Percentiles rank a stretch among this genome's conserved stretches.
Evolutionary conservation across 1,139 yeast genomes (phyloP).

Genomic region (Yamadazyma sp.): DNA sequence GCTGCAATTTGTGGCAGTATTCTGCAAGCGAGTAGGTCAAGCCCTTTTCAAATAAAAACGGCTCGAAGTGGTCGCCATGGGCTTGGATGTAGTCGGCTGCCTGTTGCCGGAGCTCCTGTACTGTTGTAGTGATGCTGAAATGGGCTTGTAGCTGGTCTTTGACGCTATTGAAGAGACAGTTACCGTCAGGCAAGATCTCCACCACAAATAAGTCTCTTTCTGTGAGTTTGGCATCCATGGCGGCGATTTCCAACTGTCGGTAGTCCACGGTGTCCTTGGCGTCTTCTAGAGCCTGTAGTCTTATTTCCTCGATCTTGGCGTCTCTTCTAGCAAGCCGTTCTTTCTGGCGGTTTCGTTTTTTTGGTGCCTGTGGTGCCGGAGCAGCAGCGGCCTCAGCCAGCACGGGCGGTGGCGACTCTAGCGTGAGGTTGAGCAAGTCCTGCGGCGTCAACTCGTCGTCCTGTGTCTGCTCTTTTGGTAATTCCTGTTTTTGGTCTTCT

Average conservation of each 20-base stretch:
- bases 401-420: not conserved
- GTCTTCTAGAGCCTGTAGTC: constrained; percentile 70
- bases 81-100: constrained; percentile 68
- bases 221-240: constrained; percentile 53
- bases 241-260: constrained; percentile 67
- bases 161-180: constrained; percentile 85
- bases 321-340: constrained; percentile 77
- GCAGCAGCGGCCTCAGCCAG: not conserved
- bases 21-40: constrained; percentile 60
- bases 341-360: constrained; percentile 78
- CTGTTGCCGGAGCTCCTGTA: constrained; percentile 56
- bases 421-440: constrained; percentile 35
- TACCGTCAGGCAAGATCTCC: constrained; percentile 89
- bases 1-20: constrained; percentile 67
- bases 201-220: constrained; percentile 49
- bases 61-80: constrained; percentile 70
- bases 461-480: not conserved
- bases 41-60: constrained; percentile 81
- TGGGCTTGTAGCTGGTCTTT: constrained; percentile 60
- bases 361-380: constrained; percentile 21
- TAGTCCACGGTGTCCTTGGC: constrained; percentile 62
- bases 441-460: constrained; percentile 54
- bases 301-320: constrained; percentile 62
- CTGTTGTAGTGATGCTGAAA: constrained; percentile 23
- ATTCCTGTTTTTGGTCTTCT: not conserved